These are phyloP conservation scores for Coemansia sp. DNA, from an alignment of 192 early-diverging fungal genomes.

Conservation along the genomic window DNA sequence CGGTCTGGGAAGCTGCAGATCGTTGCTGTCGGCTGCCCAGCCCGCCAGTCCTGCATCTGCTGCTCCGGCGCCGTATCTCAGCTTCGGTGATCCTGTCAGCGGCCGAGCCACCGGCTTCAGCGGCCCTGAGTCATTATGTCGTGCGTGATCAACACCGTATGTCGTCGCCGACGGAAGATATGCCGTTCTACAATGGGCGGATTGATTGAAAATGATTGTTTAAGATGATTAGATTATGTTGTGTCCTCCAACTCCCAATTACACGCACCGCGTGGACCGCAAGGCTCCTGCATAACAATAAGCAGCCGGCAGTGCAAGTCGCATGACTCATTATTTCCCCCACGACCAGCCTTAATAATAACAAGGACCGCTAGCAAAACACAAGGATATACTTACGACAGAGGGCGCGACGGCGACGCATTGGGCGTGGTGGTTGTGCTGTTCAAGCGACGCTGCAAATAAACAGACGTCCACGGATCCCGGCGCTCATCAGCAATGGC, in stretches of 20 bases:
- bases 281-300: background rate
- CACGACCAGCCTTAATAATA: background rate
- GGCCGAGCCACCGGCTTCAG: constrained; percentile 3
- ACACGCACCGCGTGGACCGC: background rate
- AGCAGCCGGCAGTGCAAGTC: background rate
- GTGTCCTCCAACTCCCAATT: background rate
- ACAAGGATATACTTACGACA: constrained; percentile 15
- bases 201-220: background rate
- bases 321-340: background rate
- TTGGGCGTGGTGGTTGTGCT: constrained; percentile 12
- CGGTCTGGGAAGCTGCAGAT: constrained; percentile 21
- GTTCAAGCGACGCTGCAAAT: constrained; percentile 43
- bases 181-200: constrained; percentile 4
- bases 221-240: background rate
- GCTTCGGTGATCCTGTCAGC: constrained; percentile 24
- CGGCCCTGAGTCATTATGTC: background rate
- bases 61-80: background rate
- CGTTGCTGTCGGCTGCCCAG: constrained; percentile 6
- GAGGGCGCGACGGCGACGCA: constrained; percentile 12
- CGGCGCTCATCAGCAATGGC: constrained; percentile 23
- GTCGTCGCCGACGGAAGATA: constrained; percentile 17
- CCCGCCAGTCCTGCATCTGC: background rate
- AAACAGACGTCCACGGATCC: constrained; percentile 51
- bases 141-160: background rate
- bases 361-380: background rate